Conservation (phyloP, 371 early-diverging fungal species). For the Blyttiomyces sp. region DNA sequence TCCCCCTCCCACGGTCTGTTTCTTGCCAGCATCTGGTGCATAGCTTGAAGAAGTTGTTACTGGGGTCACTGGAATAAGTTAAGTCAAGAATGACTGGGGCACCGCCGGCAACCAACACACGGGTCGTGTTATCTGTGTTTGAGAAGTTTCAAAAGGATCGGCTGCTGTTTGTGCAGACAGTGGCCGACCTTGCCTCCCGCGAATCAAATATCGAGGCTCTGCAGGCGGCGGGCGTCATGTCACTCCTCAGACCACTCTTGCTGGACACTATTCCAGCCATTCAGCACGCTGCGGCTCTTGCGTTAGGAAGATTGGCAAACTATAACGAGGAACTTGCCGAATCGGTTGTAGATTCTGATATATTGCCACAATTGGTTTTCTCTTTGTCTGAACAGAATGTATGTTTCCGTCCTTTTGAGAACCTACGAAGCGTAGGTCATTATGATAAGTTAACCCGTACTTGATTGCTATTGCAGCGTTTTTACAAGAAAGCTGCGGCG, state of each 20-base stretch:
- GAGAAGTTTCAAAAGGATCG: slow-evolving; percentile 57
- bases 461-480: too few relatives aligned
- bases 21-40: too few relatives aligned
- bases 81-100: too few relatives aligned
- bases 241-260: slow-evolving; percentile 50
- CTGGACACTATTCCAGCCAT: slow-evolving; percentile 52
- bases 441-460: neutral
- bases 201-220: slow-evolving; percentile 54
- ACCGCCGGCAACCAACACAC: slow-evolving; percentile 34
- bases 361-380: slow-evolving; percentile 52
- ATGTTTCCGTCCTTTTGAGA: neutral
- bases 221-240: slow-evolving; percentile 45
- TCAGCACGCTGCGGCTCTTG: slow-evolving; percentile 57
- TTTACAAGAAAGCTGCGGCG: slow-evolving; percentile 57
- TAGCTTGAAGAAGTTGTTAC: too few relatives aligned
- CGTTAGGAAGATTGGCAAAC: slow-evolving; percentile 53
- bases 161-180: slow-evolving; percentile 51
- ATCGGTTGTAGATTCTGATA: slow-evolving; percentile 48
- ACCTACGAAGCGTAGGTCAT: too few relatives aligned
- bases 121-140: slow-evolving; percentile 43
- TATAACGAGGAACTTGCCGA: slow-evolving; percentile 50
- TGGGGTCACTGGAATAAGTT: too few relatives aligned
- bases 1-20: too few relatives aligned
- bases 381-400: slow-evolving; percentile 51
- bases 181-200: slow-evolving; percentile 54